Percentiles rank a stretch among this genome's conserved stretches.
These are phyloP conservation scores for Tolypocladium paradoxum DNA, from an alignment of 2,329 filamentous ascomycete species.

Conservation along the genomic window DNA sequence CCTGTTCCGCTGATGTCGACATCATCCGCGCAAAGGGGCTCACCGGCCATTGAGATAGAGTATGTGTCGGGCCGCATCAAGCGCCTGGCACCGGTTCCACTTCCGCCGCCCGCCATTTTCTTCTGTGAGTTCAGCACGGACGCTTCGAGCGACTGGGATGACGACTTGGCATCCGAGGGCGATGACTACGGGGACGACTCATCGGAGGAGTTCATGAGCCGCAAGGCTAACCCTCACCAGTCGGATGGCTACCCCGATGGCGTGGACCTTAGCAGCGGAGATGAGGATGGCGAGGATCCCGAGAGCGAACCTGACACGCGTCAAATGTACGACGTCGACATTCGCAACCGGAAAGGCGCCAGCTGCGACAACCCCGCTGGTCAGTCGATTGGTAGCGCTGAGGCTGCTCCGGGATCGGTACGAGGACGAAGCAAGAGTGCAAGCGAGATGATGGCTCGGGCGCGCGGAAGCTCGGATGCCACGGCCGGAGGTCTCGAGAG, in stretches of 20 bases:
- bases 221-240: constrained; percentile 23
- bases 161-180: constrained; percentile 14
- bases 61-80: constrained; percentile 33
- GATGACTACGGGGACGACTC: constrained; percentile 19
- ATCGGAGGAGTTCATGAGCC: constrained; percentile 19
- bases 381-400: constrained; percentile 19
- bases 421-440: constrained; percentile 20
- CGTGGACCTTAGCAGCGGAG: constrained; percentile 28
- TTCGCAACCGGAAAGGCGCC: neutral
- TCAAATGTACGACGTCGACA: constrained; percentile 18
- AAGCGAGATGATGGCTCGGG: constrained; percentile 15
- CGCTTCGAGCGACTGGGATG: constrained; percentile 21
- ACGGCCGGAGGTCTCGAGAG: constrained; percentile 29
- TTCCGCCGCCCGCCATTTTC: constrained; percentile 43
- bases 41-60: constrained; percentile 26
- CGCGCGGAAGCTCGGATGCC: constrained; percentile 25
- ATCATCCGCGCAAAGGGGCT: neutral
- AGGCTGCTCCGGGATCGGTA: constrained; percentile 19
- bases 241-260: constrained; percentile 31
- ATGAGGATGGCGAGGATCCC: constrained; percentile 29
- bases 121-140: constrained; percentile 36
- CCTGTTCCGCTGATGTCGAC: constrained; percentile 10
- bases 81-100: constrained; percentile 32
- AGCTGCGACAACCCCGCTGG: constrained; percentile 1
- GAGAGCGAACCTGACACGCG: constrained; percentile 20